Percentiles rank a stretch among this genome's conserved stretches.
Conservation (phyloP, 257 asterid species). For the Osmanthus fragrans region DNA sequence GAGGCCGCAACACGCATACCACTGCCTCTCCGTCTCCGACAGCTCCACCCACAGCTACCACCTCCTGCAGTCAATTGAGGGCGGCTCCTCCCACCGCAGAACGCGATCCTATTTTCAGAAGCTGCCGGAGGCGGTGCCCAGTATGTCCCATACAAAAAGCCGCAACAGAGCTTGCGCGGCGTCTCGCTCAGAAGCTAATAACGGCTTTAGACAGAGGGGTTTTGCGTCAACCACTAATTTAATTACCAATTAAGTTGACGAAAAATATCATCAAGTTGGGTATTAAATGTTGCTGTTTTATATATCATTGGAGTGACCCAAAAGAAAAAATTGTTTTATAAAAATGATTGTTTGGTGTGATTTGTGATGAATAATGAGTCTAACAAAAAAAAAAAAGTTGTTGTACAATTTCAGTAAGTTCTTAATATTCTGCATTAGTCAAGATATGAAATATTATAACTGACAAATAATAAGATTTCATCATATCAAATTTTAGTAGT, state of each 20-base stretch:
- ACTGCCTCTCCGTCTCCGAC: conserved; percentile 47
- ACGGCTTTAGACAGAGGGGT: conserved; percentile 29
- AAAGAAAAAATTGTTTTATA: no score
- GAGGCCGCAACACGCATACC: conserved; percentile 38
- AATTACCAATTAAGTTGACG: neutral
- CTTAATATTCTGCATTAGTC: no score
- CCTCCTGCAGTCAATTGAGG: conserved; percentile 39
- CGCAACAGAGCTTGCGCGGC: conserved; percentile 21
- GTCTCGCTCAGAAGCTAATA: conserved; percentile 21
- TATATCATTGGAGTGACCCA: neutral
- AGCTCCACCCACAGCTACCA: conserved; percentile 67
- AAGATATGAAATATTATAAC: no score
- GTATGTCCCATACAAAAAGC: conserved; percentile 21
- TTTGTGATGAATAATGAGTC: no score
- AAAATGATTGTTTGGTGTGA: neutral
- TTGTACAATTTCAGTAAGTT: no score
- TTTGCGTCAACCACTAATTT: neutral
- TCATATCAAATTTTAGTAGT: no score
- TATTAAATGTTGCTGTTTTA: neutral
- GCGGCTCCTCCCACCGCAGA: conserved; percentile 51
- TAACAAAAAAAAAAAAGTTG: no score
- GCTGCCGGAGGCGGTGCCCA: conserved; percentile 19
- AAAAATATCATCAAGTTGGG: neutral
- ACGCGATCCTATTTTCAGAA: conserved; percentile 41
- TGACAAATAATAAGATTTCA: no score